Base-by-base conservation (phyloP, 179 eudicot species). In the Amaranthus tricolor region DNA sequence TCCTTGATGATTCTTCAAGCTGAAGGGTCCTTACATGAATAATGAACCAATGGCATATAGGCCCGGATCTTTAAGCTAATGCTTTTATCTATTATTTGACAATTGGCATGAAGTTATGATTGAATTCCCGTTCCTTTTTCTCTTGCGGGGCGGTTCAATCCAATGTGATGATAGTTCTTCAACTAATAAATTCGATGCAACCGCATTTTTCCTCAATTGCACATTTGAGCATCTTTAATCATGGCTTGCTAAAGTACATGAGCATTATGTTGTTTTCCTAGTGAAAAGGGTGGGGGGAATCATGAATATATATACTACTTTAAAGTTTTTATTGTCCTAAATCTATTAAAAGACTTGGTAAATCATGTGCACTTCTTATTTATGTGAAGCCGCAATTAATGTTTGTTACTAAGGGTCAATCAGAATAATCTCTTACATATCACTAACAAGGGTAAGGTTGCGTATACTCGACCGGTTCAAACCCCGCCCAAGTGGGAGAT, bases 71-170 rank as follows among this genome's bases (percentile, higher is more conserved):
- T 70, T 31, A 62, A 51, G 62, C 40, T 52, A 50, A 53, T 69
- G 78, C 61, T 68, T 61, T 67, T 68, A 68, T 68, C 52, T 73
- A 68, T 76, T n/a, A 40, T 31, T 17, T 69, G 79, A 72, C 71
- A 60, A n/a, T 47, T 49, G 79, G 73, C 68, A 11, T 51, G 12
- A 9, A 6, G 48, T 20, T 62, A 53, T 61, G 47, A 76, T 77
- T 77, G 55, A 43, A 20, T 44, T 31, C 40, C 40, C 40, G 40
- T 31, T 31, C 31, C 31, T 24, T 15, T 53, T 21, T 52, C 7
- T 44, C 10, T 66, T n/a, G 14, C 2, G 45, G 64, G 19, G 45
- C 44, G 62, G n/a, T 58, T 70, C 48, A 14, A 47, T 72, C 19
- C 60, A 52, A 53, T 51, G 62, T 77, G 70, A 76, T 76, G 75